These are phyloP conservation scores for Zizania latifolia DNA, from an alignment of 176 grass and related monocot species.

Conservation along the genomic window DNA sequence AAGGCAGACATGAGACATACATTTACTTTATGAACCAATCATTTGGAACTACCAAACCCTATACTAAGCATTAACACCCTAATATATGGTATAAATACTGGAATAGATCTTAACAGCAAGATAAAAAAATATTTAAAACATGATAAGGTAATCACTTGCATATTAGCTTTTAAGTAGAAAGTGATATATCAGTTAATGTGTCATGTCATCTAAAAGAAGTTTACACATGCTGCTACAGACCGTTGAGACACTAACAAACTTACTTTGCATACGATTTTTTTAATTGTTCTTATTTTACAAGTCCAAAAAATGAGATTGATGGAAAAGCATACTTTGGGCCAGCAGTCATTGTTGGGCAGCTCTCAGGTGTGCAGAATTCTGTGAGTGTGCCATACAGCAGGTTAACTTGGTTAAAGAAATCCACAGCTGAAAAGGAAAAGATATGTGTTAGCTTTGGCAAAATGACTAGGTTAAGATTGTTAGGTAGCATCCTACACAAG, in stretches of 20 bases:
- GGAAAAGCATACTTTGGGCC: constrained; percentile 66
- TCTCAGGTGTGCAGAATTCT: constrained; percentile 95
- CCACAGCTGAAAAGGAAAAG: constrained; percentile 73
- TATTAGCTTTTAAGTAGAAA: constrained; percentile 13
- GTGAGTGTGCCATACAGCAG: constrained; percentile 84
- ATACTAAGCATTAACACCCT: neutral
- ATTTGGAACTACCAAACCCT: constrained; percentile 5
- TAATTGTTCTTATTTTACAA: no score
- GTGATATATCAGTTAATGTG: neutral
- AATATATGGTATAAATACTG: neutral
- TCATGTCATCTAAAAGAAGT: neutral
- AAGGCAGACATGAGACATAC: neutral
- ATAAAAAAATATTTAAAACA: neutral
- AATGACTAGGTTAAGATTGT: neutral
- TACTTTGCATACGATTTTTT: neutral
- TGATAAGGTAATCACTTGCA: neutral
- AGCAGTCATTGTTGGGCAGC: constrained; percentile 95
- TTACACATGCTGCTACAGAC: neutral
- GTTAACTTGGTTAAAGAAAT: constrained; percentile 99
- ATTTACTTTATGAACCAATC: neutral
- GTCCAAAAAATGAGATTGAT: constrained; percentile 3
- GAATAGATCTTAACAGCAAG: neutral
- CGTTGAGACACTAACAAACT: neutral
- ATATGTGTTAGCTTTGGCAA: constrained; percentile 24
- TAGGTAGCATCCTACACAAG: neutral